Evolutionary conservation across 169 alveolate genomes (phyloP), one percentile per base, ranked within the genome.

Genomic region (Eimeria maxima): DNA sequence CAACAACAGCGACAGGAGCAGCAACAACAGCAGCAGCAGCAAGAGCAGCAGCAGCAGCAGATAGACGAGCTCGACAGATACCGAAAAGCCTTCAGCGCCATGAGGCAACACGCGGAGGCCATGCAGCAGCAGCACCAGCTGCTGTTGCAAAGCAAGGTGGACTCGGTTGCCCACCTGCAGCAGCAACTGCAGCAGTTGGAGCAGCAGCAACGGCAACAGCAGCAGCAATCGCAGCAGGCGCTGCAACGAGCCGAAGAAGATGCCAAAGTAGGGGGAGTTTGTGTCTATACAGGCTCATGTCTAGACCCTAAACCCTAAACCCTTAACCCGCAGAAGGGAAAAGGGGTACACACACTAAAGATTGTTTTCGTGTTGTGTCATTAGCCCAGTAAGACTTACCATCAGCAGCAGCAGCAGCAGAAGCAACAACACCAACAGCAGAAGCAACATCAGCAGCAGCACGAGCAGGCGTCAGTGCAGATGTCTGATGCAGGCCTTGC

Each of bases 201-300:
- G 84, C 53, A 33, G 84, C 89, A 78, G 89, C 89, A 78, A 65
- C 89, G 44, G 42, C 89, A 78, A n/a, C 89, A 78, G 65, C 89
- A 47, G 42, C 89, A 47, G 65, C 89, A 78, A n/a, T 29, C 22
- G 89, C 89, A 47, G 69, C 89, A 47, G 89, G 69, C 60, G 24
- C 89, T 78, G 33, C 89, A 78, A 29, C 8, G 44, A 13, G 60
- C 89, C 11, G 69, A 44, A 42, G 65, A 78, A 78, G n/a, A 78
- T 38, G 89, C 89, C 89, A 27, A 45, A 42, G 89, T 47, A 73
- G 53, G 84, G 8, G 24, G 29, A 7, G 45, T 7, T n/a, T 65
- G 38, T 33, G 38, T 33, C 38, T 33, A 33, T 1, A 33, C 38
- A 1, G 38, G 38, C 38, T 33, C 38, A 33, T 33, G 38, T 33